Evolutionary conservation across 2,329 filamentous ascomycete genomes (phyloP).

Genomic region (Aspergillus thermomutatus): DNA sequence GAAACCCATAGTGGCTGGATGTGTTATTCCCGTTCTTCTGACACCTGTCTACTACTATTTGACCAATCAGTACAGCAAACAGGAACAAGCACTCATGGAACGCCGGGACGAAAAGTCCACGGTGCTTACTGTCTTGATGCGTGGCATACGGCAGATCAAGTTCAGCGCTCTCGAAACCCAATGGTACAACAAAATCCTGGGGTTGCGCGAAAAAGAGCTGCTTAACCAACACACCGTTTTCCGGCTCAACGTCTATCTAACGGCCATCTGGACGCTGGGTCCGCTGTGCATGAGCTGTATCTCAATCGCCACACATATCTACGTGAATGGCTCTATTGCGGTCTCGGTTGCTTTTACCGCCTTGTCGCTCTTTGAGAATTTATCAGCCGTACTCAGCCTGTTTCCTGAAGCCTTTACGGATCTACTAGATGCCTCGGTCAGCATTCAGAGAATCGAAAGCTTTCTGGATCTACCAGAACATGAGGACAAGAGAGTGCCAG

Average conservation of each 20-base stretch:
- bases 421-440: slow-evolving; percentile 65
- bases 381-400: slow-evolving; percentile 64
- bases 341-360: slow-evolving; percentile 75
- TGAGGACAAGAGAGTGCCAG: slow-evolving; percentile 57
- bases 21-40: slow-evolving; percentile 60
- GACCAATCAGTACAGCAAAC: slow-evolving; percentile 60
- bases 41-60: slow-evolving; percentile 66
- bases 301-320: slow-evolving; percentile 63
- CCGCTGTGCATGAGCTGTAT: slow-evolving; percentile 69
- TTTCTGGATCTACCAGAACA: slow-evolving; percentile 43
- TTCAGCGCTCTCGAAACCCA: slow-evolving; percentile 71
- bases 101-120: slow-evolving; percentile 69
- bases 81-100: slow-evolving; percentile 72
- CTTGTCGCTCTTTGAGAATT: slow-evolving; percentile 64
- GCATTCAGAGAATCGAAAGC: slow-evolving; percentile 63
- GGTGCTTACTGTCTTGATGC: slow-evolving; percentile 69
- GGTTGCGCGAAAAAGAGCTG: slow-evolving; percentile 63
- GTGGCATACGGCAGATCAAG: slow-evolving; percentile 78
- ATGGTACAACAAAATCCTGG: slow-evolving; percentile 67
- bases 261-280: slow-evolving; percentile 66
- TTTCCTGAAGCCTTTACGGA: slow-evolving; percentile 70
- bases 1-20: slow-evolving; percentile 62
- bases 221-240: slow-evolving; percentile 66
- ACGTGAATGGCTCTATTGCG: slow-evolving; percentile 57
- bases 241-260: slow-evolving; percentile 57